Base-by-base conservation (phyloP, 352 stramenopile species). In the Phytophthora capsici region DNA sequence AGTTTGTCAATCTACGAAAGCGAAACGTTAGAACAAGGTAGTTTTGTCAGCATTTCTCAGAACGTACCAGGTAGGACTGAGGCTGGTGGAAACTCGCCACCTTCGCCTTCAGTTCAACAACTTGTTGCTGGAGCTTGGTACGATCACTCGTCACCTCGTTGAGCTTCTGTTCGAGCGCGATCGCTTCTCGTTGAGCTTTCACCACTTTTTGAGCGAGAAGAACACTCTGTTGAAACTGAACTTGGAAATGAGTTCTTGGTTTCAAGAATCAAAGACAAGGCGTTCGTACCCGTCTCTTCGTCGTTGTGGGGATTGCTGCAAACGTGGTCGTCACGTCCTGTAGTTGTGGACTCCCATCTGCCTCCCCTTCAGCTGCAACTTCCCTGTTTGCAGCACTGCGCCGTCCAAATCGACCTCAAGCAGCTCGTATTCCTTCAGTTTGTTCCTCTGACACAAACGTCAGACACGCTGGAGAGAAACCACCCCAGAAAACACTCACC, bases 201-300 rank as follows among this genome's bases (percentile, higher is more conserved):
- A 93, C 85, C 1, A 91, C 73, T n/a, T 74, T 77, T 48, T 91
- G 85, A 0, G 81, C 85, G 0, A 93, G 72, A 38, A 77, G 49
- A 4, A 91, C 83, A 37, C 83, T 91, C 32, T 93, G 85, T 26
- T 91, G 78, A 57, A 93, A 93, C 85, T 93, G 57, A 20, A 13
- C 0, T 12, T 17, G 45, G 5, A 58, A 37, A 23, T 44, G n/a
- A 59, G 47, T 23, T 32, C 17, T 9, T 30, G 45, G 3, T 17
- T 26, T 2, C 17, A 32, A 28, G 25, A 17, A 19, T 22, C 16
- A 32, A 40, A 28, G 9, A 48, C 34, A 10, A 10, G 48, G 3
- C 6, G 10, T 14, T 56, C 45, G 13, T 77, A 91, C 85, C 49
- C 83, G 59, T 66, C 85, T 80, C 53, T 91, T 90, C 1, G 71